Evolutionary conservation across 106 monocot species (phyloP).

Genomic region (Allium cepa): DNA sequence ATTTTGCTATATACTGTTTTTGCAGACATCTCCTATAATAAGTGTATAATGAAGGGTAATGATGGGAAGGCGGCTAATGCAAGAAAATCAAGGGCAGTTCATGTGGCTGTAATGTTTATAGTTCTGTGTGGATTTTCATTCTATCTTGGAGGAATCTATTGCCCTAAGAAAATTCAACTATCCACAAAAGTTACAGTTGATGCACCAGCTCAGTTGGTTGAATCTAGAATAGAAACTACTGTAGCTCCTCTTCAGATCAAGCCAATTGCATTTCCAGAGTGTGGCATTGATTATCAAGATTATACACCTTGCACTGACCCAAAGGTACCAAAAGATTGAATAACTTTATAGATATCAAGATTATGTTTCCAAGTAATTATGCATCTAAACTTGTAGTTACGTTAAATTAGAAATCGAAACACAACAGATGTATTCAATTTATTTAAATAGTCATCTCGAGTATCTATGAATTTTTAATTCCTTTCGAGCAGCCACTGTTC

Average conservation of each 20-base stretch:
- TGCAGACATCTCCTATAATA: background rate
- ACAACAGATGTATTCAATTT: too few species aligned
- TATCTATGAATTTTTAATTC: too few species aligned
- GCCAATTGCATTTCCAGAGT: constrained; percentile 49
- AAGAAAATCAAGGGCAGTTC: constrained; percentile 34
- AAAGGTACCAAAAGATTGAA: constrained; percentile 32
- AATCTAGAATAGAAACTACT: constrained; percentile 17
- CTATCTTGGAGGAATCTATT: constrained; percentile 73
- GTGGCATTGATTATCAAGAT: constrained; percentile 72
- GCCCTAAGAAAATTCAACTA: constrained; percentile 39
- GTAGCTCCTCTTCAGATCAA: constrained; percentile 37
- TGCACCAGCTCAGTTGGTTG: constrained; percentile 11
- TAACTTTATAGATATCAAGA: too few species aligned
- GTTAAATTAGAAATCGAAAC: too few species aligned
- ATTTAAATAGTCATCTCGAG: too few species aligned
- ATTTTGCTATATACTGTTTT: background rate
- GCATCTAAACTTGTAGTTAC: too few species aligned
- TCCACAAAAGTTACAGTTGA: constrained; percentile 19
- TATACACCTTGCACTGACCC: constrained; percentile 99
- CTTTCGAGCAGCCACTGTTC: too few species aligned
- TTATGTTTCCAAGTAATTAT: too few species aligned
- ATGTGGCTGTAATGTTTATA: constrained; percentile 43
- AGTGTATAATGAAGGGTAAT: constrained; percentile 59
- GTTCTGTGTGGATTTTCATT: constrained; percentile 78
- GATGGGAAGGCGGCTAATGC: constrained; percentile 27